Base-by-base conservation (phyloP, 148 eudicot species). In the Mesembryanthemum crystallinum region DNA sequence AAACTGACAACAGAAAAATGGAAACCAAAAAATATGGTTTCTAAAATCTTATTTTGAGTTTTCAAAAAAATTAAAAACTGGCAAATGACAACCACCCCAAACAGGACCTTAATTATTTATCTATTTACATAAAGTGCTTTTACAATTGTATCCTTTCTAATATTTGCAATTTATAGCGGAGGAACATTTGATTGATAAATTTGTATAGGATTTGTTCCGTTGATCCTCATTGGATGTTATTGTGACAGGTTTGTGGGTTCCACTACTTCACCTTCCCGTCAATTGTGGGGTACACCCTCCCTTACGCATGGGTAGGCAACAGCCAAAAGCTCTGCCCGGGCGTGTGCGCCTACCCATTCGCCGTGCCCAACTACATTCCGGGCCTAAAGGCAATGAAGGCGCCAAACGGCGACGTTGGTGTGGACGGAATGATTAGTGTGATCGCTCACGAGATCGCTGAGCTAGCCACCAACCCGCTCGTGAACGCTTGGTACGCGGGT, bases 221-320 rank as follows among this genome's bases (percentile, higher is more conserved):
- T 45, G 49, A 8, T 45, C 49, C 49, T 45, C 11, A 45, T 45
- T 45, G 49, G 12, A 45, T 13, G 13, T 65, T 11, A 7, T 59
- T 62, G 13, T 42, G 54, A 13, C 63, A 85, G 58, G 90, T 91
- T 0, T 94, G 98, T 69, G 98, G 98, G 71, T 94, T 94, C 82
- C 98, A 94, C 67, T 92, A 94, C 74, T 94, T 94, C 73, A 94
- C 97, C 0, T 90, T 90, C 80, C 93, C 98, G 0, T 87, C 97
- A 9, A 90, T 92, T 29, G 97, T 91, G 4, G 97, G 97, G 45
- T 89, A 88, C 75, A 90, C 98, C 8, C 66, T 94, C 2, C 98
- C 98, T 12, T 94, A 88, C 90, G 97, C 98, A 1, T 94, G 98
- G 98, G 88, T 94, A n/a, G 98, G 98, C 0, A 92, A 94, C 77